A percentile compares a stretch with the other conserved stretches of the same genome.
Conservation (phyloP, 495 filamentous ascomycete genomes). For the Xylona heveae region DNA sequence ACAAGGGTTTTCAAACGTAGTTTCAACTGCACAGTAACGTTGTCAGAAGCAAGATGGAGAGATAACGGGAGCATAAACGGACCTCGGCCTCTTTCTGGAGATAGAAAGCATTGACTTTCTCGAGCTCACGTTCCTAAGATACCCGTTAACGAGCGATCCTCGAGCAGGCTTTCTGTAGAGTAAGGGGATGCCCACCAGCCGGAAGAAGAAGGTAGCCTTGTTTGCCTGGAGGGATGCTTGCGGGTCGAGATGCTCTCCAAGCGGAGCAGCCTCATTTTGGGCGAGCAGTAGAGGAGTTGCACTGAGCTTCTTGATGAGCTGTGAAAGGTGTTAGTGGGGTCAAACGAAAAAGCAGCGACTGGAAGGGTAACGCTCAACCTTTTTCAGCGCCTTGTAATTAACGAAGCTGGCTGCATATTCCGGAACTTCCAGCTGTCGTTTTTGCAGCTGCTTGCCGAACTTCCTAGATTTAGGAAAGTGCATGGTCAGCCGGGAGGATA, state of each 20-base stretch:
- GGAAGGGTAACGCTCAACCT: slow-evolving; percentile 30
- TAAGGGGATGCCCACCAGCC: slow-evolving; percentile 38
- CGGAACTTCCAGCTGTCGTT: slow-evolving; percentile 92
- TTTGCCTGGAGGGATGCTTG: slow-evolving; percentile 89
- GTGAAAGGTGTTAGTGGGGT: slow-evolving; percentile 5
- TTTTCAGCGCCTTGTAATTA: slow-evolving; percentile 97
- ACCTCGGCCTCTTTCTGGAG: slow-evolving; percentile 97
- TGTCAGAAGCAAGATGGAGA: neutral
- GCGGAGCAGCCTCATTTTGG: slow-evolving; percentile 37
- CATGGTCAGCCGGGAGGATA: too few relatives aligned
- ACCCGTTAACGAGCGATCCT: neutral
- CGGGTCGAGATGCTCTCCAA: slow-evolving; percentile 37
- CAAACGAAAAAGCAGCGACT: slow-evolving; percentile 6
- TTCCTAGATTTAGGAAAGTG: slow-evolving; percentile 42
- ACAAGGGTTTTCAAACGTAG: slow-evolving; percentile 74
- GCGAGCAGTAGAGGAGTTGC: slow-evolving; percentile 66
- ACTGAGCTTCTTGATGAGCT: slow-evolving; percentile 97
- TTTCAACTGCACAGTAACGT: slow-evolving; percentile 42
- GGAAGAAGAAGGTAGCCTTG: slow-evolving; percentile 96
- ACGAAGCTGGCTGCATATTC: slow-evolving; percentile 99
- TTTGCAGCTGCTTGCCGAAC: slow-evolving; percentile 98
- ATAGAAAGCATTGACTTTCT: slow-evolving; percentile 97
- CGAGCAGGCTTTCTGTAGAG: neutral
- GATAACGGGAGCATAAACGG: slow-evolving; percentile 9
- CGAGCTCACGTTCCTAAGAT: slow-evolving; percentile 87